Evolutionary conservation across 345 rosid species (phyloP), one percentile per base, ranked within the genome.

Genomic region (Eucalyptus sideroxylon): DNA sequence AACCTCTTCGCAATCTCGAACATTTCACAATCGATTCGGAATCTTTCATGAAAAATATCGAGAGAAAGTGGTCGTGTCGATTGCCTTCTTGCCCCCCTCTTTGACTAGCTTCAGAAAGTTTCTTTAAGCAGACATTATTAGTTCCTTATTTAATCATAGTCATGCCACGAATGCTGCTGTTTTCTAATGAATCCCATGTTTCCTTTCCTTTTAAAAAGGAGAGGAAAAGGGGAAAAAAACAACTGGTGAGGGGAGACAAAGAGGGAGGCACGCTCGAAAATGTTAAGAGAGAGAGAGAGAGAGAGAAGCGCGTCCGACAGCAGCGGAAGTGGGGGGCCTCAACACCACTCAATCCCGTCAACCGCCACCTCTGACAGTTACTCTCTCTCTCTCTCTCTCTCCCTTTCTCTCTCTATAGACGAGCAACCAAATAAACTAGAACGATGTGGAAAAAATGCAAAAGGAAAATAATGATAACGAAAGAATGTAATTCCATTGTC

Each of bases 291-390:
- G 47, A 51, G 51, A 49, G 45, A 88, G 47, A 51, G 15, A 55
- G 69, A 40, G 47, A 92, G 82, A 90, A 92, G 90, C 92, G 91
- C 91, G 94, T 91, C 92, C 94, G 92, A 87, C 11, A 67, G 77
- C 89, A 90, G 11, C 91, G 94, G 93, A 89, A 89, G 90, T 92
- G 93, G 92, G 93, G 91, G 40, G 67, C 93, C 89, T 82, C 90
- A 53, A 51, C 89, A 30, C 93, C 93, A 87, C 90, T 81, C 86
- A 51, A 40, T 55, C 53, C 88, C 86, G 37, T 44, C 77, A 19
- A 50, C 30, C 60, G 89, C 40, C 50, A 72, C 31, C 77, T 88
- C 37, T 86, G 90, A 47, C 92, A 37, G 87, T 89, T 89, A 47
- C 37, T n/a, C 89, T 37, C 65, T n/a, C 82, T 87, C 87, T 53